phyloP scores from a whole-genome alignment of 441 rosid genomes.

The Daphne laureola region DNA sequence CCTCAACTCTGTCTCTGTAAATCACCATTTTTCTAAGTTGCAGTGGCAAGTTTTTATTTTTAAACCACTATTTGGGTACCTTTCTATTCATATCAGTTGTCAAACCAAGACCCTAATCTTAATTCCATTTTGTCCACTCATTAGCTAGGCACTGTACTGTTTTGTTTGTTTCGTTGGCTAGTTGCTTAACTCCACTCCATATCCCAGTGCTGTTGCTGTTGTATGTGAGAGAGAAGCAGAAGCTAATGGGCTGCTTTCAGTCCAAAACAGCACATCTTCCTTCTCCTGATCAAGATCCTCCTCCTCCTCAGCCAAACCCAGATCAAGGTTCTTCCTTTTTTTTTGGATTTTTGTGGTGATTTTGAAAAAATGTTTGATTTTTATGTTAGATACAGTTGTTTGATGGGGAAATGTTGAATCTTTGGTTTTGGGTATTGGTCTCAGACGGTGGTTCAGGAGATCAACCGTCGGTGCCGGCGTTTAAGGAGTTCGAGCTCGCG shows the following conservation, averaged over 20 bases:
- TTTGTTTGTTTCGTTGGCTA: not conserved
- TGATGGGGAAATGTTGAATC: not conserved
- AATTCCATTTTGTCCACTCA: not conserved
- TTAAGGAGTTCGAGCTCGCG: constrained; percentile 48
- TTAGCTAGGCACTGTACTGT: not conserved
- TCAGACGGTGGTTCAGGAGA: constrained; percentile 32
- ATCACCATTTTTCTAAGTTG: not conserved
- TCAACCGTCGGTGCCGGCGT: constrained; percentile 31
- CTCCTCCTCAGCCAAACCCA: constrained; percentile 33
- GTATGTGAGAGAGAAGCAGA: constrained; percentile 5
- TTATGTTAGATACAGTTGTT: not conserved
- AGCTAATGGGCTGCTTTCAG: constrained; percentile 69
- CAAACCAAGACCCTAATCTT: constrained; percentile 1
- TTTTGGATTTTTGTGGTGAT: not conserved
- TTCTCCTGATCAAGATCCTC: constrained; percentile 51
- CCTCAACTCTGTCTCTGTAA: not conserved
- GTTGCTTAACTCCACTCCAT: not conserved
- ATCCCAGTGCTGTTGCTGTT: not conserved
- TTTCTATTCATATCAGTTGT: not conserved
- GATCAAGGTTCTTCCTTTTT: constrained; percentile 34
- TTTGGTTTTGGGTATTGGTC: constrained; percentile 8
- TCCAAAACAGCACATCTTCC: constrained; percentile 58
- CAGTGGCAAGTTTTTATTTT: not conserved
- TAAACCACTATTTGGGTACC: too few relatives aligned
- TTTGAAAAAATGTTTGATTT: constrained; percentile 12